Base-by-base conservation (phyloP, 805 yeast genomes). In the Cyberlindnera euphorbiae region DNA sequence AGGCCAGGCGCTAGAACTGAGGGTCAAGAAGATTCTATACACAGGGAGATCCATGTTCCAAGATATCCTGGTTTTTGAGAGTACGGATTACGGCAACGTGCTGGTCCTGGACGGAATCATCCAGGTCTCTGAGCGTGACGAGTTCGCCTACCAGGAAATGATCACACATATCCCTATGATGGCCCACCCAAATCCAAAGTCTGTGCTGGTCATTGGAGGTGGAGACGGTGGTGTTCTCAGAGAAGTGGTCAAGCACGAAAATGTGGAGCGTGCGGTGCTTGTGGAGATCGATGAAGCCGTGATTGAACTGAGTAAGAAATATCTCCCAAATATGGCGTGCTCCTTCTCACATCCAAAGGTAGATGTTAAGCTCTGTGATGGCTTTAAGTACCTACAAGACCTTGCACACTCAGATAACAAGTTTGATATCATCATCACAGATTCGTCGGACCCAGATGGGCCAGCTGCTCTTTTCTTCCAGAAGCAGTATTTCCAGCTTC, bases 211-310 rank as follows among this genome's bases (percentile, higher is more conserved):
- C 21, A 84, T 88, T 50, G 97, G 97, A 18, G 97, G 97, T 17
- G 97, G 97, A 28, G 97, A 88, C 59, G 95, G 97, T 46, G 97
- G 97, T 43, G 96, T 88, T 15, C 64, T 89, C 25, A 73, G 97
- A 52, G 97, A 88, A 59, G 79, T 85, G 13, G 76, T 86, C 30
- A 89, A 88, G 62, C 90, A 83, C 53, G 66, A 70, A 6, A 65
- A 71, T 30, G 71, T 80, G 4, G 80, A 82, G 46, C 60, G 64
- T 31, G 82, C 84, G 12, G 80, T 82, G 11, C 69, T 88, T 58
- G 90, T 85, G n/a, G 97, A 88, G 55, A 89, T 88, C 45, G 97
- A 88, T 61, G 81, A 79, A 55, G 71, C 79, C 42, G 96, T 88
- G 19, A 85, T 87, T 38, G 67, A 76, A 33, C 67, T 86, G 35